Conservation (phyloP, 306 rosid species). For the Trichosanthes cucumerina region DNA sequence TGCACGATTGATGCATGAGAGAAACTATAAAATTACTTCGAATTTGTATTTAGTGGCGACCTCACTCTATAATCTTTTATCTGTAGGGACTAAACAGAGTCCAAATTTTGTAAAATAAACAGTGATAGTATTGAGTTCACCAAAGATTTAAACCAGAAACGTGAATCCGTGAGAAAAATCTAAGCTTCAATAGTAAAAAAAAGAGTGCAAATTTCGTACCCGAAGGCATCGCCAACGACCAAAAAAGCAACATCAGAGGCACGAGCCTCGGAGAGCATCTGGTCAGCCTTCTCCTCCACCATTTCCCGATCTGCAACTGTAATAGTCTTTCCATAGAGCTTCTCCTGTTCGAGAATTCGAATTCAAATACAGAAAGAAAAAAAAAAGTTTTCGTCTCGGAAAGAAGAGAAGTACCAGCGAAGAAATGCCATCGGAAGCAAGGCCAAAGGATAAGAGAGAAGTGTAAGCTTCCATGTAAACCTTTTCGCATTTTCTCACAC, state of each 20-base stretch:
- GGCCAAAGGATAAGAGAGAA: constrained; percentile 85
- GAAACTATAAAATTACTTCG: too few species aligned
- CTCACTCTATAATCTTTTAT: too few species aligned
- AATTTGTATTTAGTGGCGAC: too few species aligned
- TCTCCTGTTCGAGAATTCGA: constrained; percentile 33
- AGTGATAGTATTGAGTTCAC: neutral
- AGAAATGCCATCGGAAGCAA: constrained; percentile 62
- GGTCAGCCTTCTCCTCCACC: constrained; percentile 69
- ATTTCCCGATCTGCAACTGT: constrained; percentile 79
- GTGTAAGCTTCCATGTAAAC: constrained; percentile 83
- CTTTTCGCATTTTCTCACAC: constrained; percentile 46
- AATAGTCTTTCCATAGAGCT: constrained; percentile 55
- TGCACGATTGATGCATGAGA: too few species aligned
- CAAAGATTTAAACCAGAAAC: neutral
- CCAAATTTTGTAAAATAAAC: neutral
- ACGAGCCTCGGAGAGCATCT: constrained; percentile 29
- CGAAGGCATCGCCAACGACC: constrained; percentile 51
- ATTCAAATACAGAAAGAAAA: neutral
- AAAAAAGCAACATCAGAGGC: constrained; percentile 39
- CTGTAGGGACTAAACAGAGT: too few species aligned
- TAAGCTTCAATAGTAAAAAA: neutral
- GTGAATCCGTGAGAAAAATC: neutral
- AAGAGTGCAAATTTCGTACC: constrained; percentile 16
- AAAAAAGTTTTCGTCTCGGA: neutral
- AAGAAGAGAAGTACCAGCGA: constrained; percentile 28